Base-by-base conservation (phyloP, 2,329 filamentous ascomycete species). In the Cucurbitaria berberidis region DNA sequence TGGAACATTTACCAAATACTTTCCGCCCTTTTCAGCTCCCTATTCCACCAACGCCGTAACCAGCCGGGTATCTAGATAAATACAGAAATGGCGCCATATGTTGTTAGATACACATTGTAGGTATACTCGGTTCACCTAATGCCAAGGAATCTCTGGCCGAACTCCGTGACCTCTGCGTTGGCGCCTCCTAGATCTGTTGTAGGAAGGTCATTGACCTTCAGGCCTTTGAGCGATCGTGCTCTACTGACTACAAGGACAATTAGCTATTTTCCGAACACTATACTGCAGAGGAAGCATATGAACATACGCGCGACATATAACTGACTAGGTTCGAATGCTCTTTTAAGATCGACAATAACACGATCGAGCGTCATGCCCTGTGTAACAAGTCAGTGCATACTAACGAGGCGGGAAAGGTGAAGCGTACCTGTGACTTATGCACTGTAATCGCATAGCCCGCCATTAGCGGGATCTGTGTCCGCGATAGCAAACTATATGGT, bases 381-480 rank as follows among this genome's bases (percentile, higher is more conserved):
- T 49, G 29, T 7, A 49, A 16, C 10, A 19, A 11, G 30, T 40
- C 16, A 54, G n/a, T 27, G 16, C 9, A 40, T 8, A 5, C 3
- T 0, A 9, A 45, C 39, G 13, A 21, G 5, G n/a, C 1, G 22
- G 19, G 29, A n/a, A n/a, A n/a, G n/a, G 2, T 29, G 3, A n/a
- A 5, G 36, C 53, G 15, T 53, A 66, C 67, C 57, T 72, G 68
- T 7, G 79, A 79, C 66, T 86, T 87, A 66, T 89, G 86, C 2
- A 87, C 81, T 0, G 81, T 88, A 62, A 87, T 80, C 0, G 86
- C 86, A 82, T 85, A 89, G 0, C 81, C 86, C 0, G 84, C 76
- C 1, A 79, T 72, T 0, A 89, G 75, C 0, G 86, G 86, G 5
- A 89, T 78, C 63, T 88, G 86, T 0, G 84, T 85, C n/a, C 86